Conservation (phyloP, 2,329 filamentous ascomycete genomes). For the Xylariomycetidae sp. region DNA sequence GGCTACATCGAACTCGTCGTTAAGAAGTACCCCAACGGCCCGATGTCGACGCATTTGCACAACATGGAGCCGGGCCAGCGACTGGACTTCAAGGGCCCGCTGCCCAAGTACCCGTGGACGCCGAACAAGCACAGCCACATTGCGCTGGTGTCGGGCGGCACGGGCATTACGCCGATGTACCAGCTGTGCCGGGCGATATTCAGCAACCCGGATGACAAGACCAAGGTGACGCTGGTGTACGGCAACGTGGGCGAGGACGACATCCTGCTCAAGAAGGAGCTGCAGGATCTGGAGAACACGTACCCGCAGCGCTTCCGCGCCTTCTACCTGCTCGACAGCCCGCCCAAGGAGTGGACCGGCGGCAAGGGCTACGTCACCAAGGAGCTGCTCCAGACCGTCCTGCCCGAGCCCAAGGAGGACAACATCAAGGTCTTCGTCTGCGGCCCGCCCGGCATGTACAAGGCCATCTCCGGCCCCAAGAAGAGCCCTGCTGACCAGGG, state of each 20-base stretch:
- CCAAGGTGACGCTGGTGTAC: conserved; percentile 92
- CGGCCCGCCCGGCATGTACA: conserved; percentile 88
- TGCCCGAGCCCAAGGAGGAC: conserved; percentile 84
- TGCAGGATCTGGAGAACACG: conserved; percentile 83
- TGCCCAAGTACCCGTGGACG: conserved; percentile 87
- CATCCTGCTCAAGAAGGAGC: conserved; percentile 83
- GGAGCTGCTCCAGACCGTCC: conserved; percentile 88
- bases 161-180: conserved; percentile 97
- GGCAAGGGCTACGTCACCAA: conserved; percentile 79
- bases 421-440: conserved; percentile 98
- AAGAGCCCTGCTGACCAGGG: conserved; percentile 91
- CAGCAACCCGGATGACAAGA: conserved; percentile 94
- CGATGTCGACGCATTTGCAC: conserved; percentile 89
- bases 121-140: conserved; percentile 92
- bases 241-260: conserved; percentile 87
- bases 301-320: conserved; percentile 93
- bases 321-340: conserved; percentile 89
- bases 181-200: conserved; percentile 89
- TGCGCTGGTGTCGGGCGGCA: conserved; percentile 84
- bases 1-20: conserved; percentile 85
- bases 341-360: conserved; percentile 69
- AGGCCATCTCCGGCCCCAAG: conserved; percentile 85
- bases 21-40: conserved; percentile 84
- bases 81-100: conserved; percentile 88
- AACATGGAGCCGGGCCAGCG: conserved; percentile 73